Conservation (phyloP, 2,329 filamentous ascomycete genomes). For the Arthrobotrys musiformis region DNA sequence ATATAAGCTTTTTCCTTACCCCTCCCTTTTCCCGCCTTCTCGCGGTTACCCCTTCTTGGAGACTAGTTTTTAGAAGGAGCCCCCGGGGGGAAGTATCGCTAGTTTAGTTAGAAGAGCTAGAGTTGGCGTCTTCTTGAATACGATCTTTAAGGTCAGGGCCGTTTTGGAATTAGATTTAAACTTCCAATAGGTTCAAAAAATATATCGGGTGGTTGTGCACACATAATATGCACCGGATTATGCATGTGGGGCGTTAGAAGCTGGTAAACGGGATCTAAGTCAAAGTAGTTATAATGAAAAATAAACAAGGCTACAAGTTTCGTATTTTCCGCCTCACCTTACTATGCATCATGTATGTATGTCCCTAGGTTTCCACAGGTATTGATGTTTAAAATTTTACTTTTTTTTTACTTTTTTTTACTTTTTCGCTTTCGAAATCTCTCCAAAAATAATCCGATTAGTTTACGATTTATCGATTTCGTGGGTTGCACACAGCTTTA, state of each 20-base stretch:
- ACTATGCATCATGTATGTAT: no score
- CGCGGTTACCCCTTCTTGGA: background rate
- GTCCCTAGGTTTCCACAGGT: no score
- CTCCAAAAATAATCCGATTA: slow-evolving; percentile 45
- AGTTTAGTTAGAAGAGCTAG: no score
- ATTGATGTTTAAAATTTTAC: no score
- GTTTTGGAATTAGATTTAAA: background rate
- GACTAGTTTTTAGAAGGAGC: no score
- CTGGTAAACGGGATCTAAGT: background rate
- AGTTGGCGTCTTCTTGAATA: background rate
- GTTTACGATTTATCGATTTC: slow-evolving; percentile 53
- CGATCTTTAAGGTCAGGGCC: background rate
- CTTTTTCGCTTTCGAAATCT: no score
- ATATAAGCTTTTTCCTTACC: slow-evolving; percentile 7
- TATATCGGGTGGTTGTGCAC: background rate
- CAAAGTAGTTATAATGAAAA: no score
- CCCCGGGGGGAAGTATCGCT: no score
- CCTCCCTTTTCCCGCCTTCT: background rate
- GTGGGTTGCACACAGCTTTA: slow-evolving; percentile 29
- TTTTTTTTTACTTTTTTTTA: no score
- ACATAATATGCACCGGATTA: slow-evolving; percentile 7
- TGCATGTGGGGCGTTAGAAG: background rate
- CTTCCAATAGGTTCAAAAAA: background rate
- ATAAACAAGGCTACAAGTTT: background rate
- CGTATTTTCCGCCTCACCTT: slow-evolving; percentile 2